Base-by-base conservation (phyloP, 805 yeast species). In the Allodekkera sacchari region DNA sequence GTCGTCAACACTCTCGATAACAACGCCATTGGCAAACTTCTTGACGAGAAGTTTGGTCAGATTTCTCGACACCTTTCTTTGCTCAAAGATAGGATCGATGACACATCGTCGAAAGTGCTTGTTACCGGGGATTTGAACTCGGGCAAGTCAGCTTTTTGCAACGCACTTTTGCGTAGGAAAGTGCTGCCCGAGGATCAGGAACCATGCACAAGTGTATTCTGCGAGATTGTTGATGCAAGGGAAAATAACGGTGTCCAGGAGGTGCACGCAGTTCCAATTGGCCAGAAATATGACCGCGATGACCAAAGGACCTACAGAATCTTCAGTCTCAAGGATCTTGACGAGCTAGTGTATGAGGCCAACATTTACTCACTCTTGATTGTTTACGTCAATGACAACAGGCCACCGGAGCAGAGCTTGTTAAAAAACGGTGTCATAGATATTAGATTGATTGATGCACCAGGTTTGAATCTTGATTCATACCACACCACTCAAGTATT, bases 41-140 rank as follows among this genome's bases (percentile, higher is more conserved):
- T 89, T 23, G 81, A 76, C 34, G 76, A 76, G 27, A 83, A 83
- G 47, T 64, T 89, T 14, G 45, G 61, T 9, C 78, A 73, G 37
- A 78, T 80, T 13, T 56, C 72, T 8, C 74, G 72, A 42, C 96
- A 88, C 50, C 59, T 89, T 30, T 46, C 59, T 6, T 73, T 87
- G 12, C 61, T 94, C 39, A 75, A 77, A 41, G 92, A 79, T 30
- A 70, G 99, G 44, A 78, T 92, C 11, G 92, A 81, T 42, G 96
- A 94, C 47, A 84, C 92, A 0, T 71, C 89, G 0, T 88, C 97
- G 3, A 89, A 89, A 47, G 96, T 92, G 1, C 77, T 92, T 39
- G 88, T 92, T 23, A 94, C 98, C 3, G 99, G 99, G 31, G 99
- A 92, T 54, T 68, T 92, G 43, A 92, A 92, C 52, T 82, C 98